Evolutionary conservation across 768 basidiomycete genomes (phyloP), one percentile per base, ranked within the genome.

Genomic region (Mycena haematopus): DNA sequence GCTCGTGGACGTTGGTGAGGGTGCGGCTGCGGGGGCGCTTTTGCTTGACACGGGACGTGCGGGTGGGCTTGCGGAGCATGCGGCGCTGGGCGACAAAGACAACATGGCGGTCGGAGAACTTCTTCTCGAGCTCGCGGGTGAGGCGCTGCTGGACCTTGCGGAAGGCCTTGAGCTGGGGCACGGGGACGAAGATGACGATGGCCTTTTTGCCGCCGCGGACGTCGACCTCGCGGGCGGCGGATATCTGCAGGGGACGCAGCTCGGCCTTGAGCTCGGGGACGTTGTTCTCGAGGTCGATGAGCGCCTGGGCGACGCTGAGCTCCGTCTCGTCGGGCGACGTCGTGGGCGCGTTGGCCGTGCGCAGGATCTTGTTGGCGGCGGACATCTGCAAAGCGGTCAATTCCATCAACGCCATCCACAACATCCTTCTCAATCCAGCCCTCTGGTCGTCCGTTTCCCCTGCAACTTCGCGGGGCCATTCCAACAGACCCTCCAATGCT

Each of bases 171-270:
- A 96, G 77, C 80, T 96, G 94, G 68, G 96, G 95, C 52, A 96
- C 91, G 60, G 97, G 97, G 50, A 99, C 96, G 74, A 99, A 99
- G 77, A 99, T 83, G 66, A 99, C 94, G 72, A 99, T 96, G 55
- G 97, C 97, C 85, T 99, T 99, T 84, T 97, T 98, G 75, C 97
- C 97, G 66, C 96, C 97, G 73, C 95, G 93, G 71, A 99, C 96
- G 75, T 99, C 97, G 69, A 99, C 92, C 81, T 99, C 97, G 74
- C 95, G 95, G 68, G 97, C 97, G 67, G 96, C 93, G 69, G 95
- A 96, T 80, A 99, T 98, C 76, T 98, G 95, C 69, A 99, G 88
- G 63, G 90, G 87, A 52, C 96, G 90, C 67, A 99, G 90, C 83
- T 99, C 97, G 60, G 85, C 74, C 89, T 98, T 99, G 82, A 99